Base-by-base conservation (phyloP, 2,329 filamentous ascomycete species). In the Aspergillus pseudotamarii region DNA sequence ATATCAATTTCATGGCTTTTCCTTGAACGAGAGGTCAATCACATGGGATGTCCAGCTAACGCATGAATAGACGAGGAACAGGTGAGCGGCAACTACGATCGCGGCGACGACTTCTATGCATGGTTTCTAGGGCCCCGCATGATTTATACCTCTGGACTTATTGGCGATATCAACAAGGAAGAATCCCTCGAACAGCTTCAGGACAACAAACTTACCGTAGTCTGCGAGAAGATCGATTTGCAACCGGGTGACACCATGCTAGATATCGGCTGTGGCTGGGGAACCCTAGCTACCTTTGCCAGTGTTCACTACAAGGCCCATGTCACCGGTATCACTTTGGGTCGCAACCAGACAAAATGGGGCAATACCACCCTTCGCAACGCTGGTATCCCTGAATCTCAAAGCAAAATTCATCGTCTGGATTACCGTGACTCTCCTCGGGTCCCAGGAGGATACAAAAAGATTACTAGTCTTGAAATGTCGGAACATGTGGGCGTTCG, bases 71-170 rank as follows among this genome's bases (percentile, higher is more conserved):
- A 98, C 72, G 94, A 97, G 86, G 94, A 98, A 80, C 95, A 98
- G 83, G 94, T 98, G 62, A 93, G 94, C 76, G 93, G 94, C 80
- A 93, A 97, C 84, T 99, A 99, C 81, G 95, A 98, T 85, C 90
- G 93, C 68, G 95, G 95, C 76, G 93, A 99, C 78, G 95, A 98
- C 81, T 97, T 97, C 83, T 99, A 99, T 84, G 91, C 88, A 78
- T 99, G 94, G 93, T 98, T 98, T 86, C 87, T 98, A 66, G 95
- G 95, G 66, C 94, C 94, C 63, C 94, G 94, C 76, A 99, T 98
- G 95, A 93, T 98, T 81, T 98, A 98, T 84, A 99, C 95, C 58
- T 96, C 92, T 58, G 95, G 95, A 73, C 85, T 99, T 73, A 96
- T 99, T 76, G 90, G 91, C 66, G 93, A 98, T 79, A 87, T 92